These are phyloP conservation scores for Trichoderma orchidacearum DNA, from an alignment of 495 filamentous ascomycete genomes.

Conservation along the genomic window DNA sequence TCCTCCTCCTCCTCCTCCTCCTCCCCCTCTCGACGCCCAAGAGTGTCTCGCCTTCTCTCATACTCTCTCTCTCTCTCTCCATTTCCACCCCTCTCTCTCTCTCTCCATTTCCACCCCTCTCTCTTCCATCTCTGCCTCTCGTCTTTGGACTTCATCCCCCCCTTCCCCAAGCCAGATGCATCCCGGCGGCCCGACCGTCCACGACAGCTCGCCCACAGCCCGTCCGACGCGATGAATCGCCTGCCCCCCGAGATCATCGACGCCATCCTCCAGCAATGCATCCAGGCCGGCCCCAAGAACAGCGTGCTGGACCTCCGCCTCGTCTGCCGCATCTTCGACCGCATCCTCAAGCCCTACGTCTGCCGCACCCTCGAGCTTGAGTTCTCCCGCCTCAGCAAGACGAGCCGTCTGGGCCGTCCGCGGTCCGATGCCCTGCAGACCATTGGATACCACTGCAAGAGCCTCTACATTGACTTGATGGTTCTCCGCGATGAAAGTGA, in stretches of 20 bases:
- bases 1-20: too few species aligned
- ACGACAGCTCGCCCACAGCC: not conserved
- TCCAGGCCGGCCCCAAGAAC: not conserved
- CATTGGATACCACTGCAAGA: conserved; percentile 7
- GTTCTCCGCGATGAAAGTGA: conserved; percentile 15
- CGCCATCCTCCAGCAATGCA: conserved; percentile 2
- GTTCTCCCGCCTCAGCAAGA: conserved; percentile 12
- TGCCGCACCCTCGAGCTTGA: conserved; percentile 12
- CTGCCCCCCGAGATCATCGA: conserved; percentile 4
- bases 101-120: not conserved
- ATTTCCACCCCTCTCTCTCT: not conserved
- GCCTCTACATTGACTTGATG: conserved; percentile 15
- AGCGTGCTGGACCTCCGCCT: conserved; percentile 2
- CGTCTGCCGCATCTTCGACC: conserved; percentile 7
- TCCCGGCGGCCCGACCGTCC: not conserved
- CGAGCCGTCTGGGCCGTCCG: conserved; percentile 1
- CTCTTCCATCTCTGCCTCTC: not conserved
- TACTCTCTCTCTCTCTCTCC: not conserved
- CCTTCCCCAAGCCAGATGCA: not conserved
- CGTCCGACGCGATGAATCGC: not conserved
- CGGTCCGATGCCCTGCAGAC: conserved; percentile 9
- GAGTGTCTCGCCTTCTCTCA: too few species aligned
- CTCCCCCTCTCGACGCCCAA: too few species aligned
- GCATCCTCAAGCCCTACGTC: conserved; percentile 10
- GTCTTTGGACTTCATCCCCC: too few species aligned